A percentile compares a stretch with the other conserved stretches of the same genome.
Conservation (phyloP, 352 stramenopile species). For the Phytophthora chlamydospora region DNA sequence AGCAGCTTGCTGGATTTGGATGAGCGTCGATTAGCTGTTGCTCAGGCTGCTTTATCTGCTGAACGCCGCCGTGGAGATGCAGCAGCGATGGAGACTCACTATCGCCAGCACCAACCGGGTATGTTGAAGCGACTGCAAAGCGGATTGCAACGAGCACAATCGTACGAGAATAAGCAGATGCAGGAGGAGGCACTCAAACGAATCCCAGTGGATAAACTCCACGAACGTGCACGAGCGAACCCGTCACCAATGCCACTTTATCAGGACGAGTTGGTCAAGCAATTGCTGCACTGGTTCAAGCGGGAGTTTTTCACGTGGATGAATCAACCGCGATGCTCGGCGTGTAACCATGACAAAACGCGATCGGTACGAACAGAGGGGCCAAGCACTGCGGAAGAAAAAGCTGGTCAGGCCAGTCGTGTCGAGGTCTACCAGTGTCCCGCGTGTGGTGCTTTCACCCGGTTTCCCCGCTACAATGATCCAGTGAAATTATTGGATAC, state of each 20-base stretch:
- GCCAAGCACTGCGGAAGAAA: slow-evolving; percentile 63
- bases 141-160: slow-evolving; percentile 55
- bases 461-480: slow-evolving; percentile 93
- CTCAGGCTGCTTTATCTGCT: slow-evolving; percentile 16
- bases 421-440: slow-evolving; percentile 91
- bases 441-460: slow-evolving; percentile 52
- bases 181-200: slow-evolving; percentile 69
- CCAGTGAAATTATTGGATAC: slow-evolving; percentile 88
- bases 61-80: slow-evolving; percentile 36
- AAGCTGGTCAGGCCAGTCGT: slow-evolving; percentile 60
- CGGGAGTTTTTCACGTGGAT: slow-evolving; percentile 92
- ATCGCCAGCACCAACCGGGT: slow-evolving; percentile 49
- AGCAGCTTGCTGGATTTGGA: slow-evolving; percentile 35
- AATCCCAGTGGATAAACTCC: slow-evolving; percentile 69
- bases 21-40: slow-evolving; percentile 28
- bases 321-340: slow-evolving; percentile 75
- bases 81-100: slow-evolving; percentile 43
- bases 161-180: slow-evolving; percentile 71
- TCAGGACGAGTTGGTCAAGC: slow-evolving; percentile 75
- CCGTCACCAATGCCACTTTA: slow-evolving; percentile 49
- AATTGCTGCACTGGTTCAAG: slow-evolving; percentile 91
- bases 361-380: slow-evolving; percentile 44
- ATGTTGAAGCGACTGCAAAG: slow-evolving; percentile 57
- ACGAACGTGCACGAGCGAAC: slow-evolving; percentile 69
- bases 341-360: slow-evolving; percentile 63